Evolutionary conservation across 2,329 filamentous ascomycete species (phyloP).

Genomic region (Ascochyta viciae-villosae): DNA sequence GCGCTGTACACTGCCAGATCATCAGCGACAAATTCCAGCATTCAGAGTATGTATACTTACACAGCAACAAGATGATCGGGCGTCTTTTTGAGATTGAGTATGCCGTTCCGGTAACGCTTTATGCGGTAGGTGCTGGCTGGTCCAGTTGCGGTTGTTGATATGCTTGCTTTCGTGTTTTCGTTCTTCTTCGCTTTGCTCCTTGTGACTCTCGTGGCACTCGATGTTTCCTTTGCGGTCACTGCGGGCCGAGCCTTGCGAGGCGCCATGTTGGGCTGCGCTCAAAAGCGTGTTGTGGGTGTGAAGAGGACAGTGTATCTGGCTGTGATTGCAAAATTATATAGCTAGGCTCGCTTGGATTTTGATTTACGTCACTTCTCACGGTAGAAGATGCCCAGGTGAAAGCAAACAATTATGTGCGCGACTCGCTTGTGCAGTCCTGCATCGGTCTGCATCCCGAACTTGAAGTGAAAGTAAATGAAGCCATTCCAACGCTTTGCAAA

Average conservation of each 20-base stretch:
- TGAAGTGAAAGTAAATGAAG: too few relatives aligned
- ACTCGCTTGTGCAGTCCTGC: too few relatives aligned
- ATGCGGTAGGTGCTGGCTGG: background rate
- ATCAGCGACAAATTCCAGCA: background rate
- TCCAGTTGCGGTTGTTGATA: background rate
- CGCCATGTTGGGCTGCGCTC: background rate
- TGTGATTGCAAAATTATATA: too few relatives aligned
- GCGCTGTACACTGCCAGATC: background rate
- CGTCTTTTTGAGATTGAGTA: conserved; percentile 1
- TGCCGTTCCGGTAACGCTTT: background rate
- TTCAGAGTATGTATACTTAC: background rate
- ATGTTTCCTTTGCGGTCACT: background rate
- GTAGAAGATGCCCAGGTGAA: too few relatives aligned
- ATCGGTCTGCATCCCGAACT: too few relatives aligned
- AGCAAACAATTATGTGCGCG: too few relatives aligned
- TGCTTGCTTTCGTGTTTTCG: too few relatives aligned
- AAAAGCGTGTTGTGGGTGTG: background rate
- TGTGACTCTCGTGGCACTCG: background rate
- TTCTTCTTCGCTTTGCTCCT: background rate
- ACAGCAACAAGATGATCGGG: background rate
- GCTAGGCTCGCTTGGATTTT: too few relatives aligned
- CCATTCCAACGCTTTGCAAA: too few relatives aligned
- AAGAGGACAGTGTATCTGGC: background rate
- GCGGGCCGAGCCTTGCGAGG: background rate
- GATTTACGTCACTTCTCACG: too few relatives aligned